Evolutionary conservation across 345 rosid genomes (phyloP), one percentile per base, ranked within the genome.

Genomic region (Raphanus raphanistrum): DNA sequence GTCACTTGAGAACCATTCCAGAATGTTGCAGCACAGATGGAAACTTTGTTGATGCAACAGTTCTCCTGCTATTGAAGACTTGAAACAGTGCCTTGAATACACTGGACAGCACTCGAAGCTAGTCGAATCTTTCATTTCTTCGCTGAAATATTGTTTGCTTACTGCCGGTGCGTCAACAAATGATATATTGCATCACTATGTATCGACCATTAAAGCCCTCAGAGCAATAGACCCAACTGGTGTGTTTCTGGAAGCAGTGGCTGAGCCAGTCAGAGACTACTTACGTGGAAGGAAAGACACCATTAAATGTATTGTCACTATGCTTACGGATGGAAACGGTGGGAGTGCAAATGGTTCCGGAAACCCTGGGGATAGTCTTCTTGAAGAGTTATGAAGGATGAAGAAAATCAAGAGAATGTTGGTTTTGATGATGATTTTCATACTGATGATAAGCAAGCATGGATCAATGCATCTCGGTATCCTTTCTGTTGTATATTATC

Each of bases 131-230:
- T 92, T 95, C 76, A 91, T 91, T 72, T 90, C 98, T 62, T 91
- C 60, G 33, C 84, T 95, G 45, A 91, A 85, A 82, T 90, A 87
- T 68, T 94, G 98, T 57, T 80, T 95, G 80, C 99, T 95, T 33
- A 92, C 99, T 76, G 99, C 99, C 10, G 98, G 99, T 54, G 99
- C 97, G 81, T 95, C 99, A 72, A 92, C 99, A 67, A 95, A 92
- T 92, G 99, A 95, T 84, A 95, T 95, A 86, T 76, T 95, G 83
- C 99, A 91, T 83, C 99, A 95, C 72, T 95, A 95, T 71, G 96
- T 95, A 71, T 95, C 97, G 45, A 95, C 99, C 33, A 92, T 95
- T 69, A 95, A 90, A 84, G 99, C 98, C 74, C 88, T 95, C 71
- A 85, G 98, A 71, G 92, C 97, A 36, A 89, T 95, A 77, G 96